Base-by-base conservation (phyloP, 768 basidiomycete species). In the Boletus vinaceobasis region DNA sequence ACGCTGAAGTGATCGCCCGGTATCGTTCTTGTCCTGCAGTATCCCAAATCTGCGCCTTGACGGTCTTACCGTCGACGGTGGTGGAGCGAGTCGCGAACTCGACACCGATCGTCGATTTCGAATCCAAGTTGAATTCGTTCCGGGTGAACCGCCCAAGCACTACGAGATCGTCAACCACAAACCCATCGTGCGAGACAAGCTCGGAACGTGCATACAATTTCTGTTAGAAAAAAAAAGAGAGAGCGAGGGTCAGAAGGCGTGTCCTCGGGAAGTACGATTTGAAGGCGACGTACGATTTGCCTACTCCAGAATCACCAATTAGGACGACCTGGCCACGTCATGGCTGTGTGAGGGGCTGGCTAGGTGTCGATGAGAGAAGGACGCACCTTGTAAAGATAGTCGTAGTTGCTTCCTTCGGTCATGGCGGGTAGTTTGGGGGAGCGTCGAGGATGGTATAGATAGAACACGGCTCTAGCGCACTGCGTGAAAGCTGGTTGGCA, bases 131-230 rank as follows among this genome's bases (percentile, higher is more conserved):
- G 85, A 99, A 99, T 75, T 98, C 95, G 70, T 98, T 98, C 64
- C 95, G 87, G 62, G 97, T 99, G 84, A 99, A 99, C 69, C 97
- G 93, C 76, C 94, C 96, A 71, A 99, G 94, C 75, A 99, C 97
- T 99, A 31, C 6, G 0, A 26, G 15, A 31, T 14, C 38, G 48
- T 66, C 43, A 64, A 38, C 23, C 26, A 50, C 2, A 39, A 39
- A 46, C 9, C 46, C 21, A 9, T 23, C 19, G 9, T 31, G 21
- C 40, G 14, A 32, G 29, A 23, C 47, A 10, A 49, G n/a, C 7
- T 31, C 10, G 38, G 27, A 43, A 29, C 6, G 21, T 23, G 57
- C 72, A 19, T 67, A 75, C 74, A 57, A 54, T 76, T 74, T 57
- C 74, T 74, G 60, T 37, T 32, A 21, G 14, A 39, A 48, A 51